Evolutionary conservation across 1,284 basidiomycete species (phyloP).

Genomic region (Irpex sp.): DNA sequence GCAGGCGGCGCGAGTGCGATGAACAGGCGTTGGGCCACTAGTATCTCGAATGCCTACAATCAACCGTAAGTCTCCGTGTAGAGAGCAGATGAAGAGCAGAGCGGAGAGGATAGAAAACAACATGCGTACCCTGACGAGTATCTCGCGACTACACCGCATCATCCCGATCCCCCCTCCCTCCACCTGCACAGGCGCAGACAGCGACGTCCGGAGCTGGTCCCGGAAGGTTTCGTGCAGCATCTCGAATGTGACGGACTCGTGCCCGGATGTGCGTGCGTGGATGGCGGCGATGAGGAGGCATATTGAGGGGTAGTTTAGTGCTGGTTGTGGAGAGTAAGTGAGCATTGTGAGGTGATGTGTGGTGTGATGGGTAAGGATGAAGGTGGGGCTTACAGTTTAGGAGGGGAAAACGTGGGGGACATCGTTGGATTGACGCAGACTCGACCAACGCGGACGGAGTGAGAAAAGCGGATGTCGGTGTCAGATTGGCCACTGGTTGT

Average conservation of each 20-base stretch:
- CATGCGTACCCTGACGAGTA: conserved; percentile 49
- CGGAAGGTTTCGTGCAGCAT: conserved; percentile 69
- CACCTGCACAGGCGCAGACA: conserved; percentile 66
- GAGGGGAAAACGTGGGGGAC: conserved; percentile 42
- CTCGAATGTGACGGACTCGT: conserved; percentile 70
- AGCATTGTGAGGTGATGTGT: background rate
- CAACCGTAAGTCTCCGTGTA: background rate
- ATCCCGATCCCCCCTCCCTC: conserved; percentile 72
- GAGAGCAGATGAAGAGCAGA: too few relatives aligned
- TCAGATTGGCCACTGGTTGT: conserved; percentile 41
- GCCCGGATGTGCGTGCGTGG: conserved; percentile 60
- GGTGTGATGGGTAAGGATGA: background rate
- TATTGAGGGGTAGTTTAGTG: conserved; percentile 63
- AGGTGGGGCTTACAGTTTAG: conserved; percentile 41
- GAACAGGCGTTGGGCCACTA: conserved; percentile 51
- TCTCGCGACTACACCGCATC: conserved; percentile 54
- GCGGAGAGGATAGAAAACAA: too few relatives aligned
- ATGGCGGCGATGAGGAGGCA: conserved; percentile 68
- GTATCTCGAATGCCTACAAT: conserved; percentile 61
- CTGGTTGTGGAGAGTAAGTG: conserved; percentile 28
- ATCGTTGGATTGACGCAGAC: conserved; percentile 46
- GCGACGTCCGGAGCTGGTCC: conserved; percentile 60
- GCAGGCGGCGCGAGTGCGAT: conserved; percentile 40
- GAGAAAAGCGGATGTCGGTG: conserved; percentile 47
- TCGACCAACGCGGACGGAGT: conserved; percentile 34